Evolutionary conservation across 352 stramenopile genomes (phyloP).

Genomic region (Phytopythium sindhum): DNA sequence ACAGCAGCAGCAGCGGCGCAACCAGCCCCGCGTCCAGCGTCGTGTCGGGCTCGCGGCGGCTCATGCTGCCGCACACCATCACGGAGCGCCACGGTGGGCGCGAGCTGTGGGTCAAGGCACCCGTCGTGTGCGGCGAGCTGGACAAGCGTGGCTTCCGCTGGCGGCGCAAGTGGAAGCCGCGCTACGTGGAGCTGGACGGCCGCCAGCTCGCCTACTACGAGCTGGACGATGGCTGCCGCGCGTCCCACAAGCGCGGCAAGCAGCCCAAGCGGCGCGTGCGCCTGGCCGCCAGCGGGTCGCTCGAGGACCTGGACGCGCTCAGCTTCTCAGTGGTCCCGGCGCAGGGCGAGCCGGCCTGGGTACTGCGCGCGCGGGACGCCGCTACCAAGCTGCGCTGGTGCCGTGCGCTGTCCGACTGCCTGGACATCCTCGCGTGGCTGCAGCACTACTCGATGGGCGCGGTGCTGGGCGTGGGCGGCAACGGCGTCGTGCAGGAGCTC

Average conservation of each 20-base stretch:
- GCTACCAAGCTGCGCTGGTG: constrained; percentile 61
- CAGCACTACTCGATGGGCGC: constrained; percentile 64
- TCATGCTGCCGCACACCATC: constrained; percentile 73
- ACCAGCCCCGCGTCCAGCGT: constrained; percentile 1
- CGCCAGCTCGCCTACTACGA: constrained; percentile 70
- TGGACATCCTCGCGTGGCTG: constrained; percentile 76
- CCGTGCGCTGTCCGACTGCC: constrained; percentile 61
- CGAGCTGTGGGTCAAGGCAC: constrained; percentile 76
- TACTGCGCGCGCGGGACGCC: constrained; percentile 47
- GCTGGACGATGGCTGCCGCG: constrained; percentile 10
- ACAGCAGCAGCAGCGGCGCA: constrained; percentile 5
- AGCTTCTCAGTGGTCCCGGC: constrained; percentile 55
- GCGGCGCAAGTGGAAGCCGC: constrained; percentile 74
- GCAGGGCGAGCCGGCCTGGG: constrained; percentile 53
- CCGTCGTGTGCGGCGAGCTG: constrained; percentile 58
- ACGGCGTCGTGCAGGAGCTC: constrained; percentile 65
- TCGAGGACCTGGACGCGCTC: constrained; percentile 50
- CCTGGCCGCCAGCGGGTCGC: constrained; percentile 48
- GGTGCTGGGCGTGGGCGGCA: constrained; percentile 69
- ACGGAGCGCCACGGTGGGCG: constrained; percentile 64
- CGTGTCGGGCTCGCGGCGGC: not conserved
- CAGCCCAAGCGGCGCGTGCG: constrained; percentile 45
- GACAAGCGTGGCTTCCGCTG: constrained; percentile 77
- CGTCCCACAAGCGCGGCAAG: not conserved
- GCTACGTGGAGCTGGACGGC: constrained; percentile 73